Evolutionary conservation across 331 rosid species (phyloP).

Genomic region (Erythrophleum ivorense): DNA sequence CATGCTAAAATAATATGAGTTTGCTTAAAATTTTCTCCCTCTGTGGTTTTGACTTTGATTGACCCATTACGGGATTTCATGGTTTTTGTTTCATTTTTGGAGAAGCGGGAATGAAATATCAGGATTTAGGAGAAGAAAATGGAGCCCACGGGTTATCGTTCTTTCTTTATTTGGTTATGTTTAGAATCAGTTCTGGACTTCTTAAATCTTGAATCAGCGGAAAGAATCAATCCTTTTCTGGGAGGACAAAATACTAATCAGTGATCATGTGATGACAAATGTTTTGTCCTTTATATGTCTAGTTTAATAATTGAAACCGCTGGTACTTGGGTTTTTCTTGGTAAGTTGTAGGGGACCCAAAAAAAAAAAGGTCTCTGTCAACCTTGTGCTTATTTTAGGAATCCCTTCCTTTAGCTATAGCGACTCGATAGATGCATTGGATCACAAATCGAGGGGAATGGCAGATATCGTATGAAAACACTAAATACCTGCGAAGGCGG

Average conservation of each 20-base stretch:
- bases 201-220: not conserved
- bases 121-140: not conserved
- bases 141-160: not conserved
- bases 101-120: not conserved
- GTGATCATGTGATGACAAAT: not conserved
- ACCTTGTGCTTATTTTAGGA: not conserved
- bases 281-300: not conserved
- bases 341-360: not conserved
- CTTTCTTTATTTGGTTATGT: not conserved
- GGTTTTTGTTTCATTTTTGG: constrained; percentile 1
- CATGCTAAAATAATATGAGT: not conserved
- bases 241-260: not conserved
- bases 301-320: not conserved
- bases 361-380: not conserved
- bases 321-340: not conserved
- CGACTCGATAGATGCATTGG: not conserved
- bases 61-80: constrained; percentile 14
- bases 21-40: not conserved
- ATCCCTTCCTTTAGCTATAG: not conserved
- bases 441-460: not conserved
- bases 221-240: not conserved
- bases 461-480: not conserved
- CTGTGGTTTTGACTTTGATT: not conserved
- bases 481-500: not conserved
- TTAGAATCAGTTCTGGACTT: constrained; percentile 3